These are phyloP conservation scores for Podaxis sp. DNA, from an alignment of 768 basidiomycete genomes.

Conservation along the genomic window DNA sequence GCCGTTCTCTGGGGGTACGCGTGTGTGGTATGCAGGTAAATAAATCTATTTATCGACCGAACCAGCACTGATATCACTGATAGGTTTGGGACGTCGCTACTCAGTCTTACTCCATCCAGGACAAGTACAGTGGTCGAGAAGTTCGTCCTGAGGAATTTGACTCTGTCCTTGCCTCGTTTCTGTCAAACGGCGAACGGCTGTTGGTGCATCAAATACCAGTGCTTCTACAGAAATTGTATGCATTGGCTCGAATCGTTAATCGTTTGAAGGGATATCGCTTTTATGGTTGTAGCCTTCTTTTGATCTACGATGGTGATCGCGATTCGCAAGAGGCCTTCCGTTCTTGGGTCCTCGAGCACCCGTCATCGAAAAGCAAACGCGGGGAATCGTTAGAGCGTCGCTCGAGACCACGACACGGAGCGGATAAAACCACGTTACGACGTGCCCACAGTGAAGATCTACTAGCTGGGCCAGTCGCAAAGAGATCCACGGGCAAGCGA, in stretches of 20 bases:
- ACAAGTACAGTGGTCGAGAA: conserved; percentile 96
- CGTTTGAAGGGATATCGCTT: conserved; percentile 95
- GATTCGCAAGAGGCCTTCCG: conserved; percentile 81
- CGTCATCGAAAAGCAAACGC: conserved; percentile 68
- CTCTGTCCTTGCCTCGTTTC: conserved; percentile 76
- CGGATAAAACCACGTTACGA: conserved; percentile 52
- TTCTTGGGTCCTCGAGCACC: conserved; percentile 59
- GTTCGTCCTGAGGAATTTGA: conserved; percentile 85
- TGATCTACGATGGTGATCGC: conserved; percentile 96
- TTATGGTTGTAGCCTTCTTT: conserved; percentile 94
- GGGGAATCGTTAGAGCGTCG: conserved; percentile 76
- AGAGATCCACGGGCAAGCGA: conserved; percentile 62
- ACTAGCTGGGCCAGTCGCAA: conserved; percentile 62
- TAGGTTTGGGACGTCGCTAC: conserved; percentile 92
- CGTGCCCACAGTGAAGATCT: conserved; percentile 83
- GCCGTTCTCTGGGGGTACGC: conserved; percentile 84
- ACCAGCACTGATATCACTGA: neutral
- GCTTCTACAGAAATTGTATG: conserved; percentile 88
- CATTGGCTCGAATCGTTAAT: conserved; percentile 88
- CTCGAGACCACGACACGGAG: conserved; percentile 42
- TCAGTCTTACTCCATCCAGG: conserved; percentile 85
- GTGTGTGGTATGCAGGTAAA: conserved; percentile 99
- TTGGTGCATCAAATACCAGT: conserved; percentile 91
- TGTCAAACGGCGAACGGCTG: conserved; percentile 80
- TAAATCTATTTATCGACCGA: conserved; percentile 13